These are phyloP conservation scores for Pelargonium citronellum DNA, from an alignment of 441 rosid genomes.

Conservation along the genomic window DNA sequence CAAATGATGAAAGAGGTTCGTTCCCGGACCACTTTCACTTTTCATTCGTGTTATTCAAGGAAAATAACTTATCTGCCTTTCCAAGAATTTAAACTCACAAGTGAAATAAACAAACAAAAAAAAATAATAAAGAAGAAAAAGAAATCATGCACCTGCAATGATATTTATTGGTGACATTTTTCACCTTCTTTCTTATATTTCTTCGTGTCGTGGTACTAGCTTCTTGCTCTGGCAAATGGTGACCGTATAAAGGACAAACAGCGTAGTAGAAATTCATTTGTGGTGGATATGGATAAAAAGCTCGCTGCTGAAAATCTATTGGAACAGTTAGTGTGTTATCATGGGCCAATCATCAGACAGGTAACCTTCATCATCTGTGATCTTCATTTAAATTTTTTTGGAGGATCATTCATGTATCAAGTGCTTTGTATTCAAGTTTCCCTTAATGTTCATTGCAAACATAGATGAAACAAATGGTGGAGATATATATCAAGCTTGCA, in stretches of 20 bases:
- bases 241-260: constrained; percentile 96
- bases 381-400: constrained; percentile 17
- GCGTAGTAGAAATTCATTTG: constrained; percentile 83
- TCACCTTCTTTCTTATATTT: constrained; percentile 12
- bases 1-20: constrained; percentile 13
- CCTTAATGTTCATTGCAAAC: constrained; percentile 10
- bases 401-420: constrained; percentile 1
- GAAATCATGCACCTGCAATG: not conserved
- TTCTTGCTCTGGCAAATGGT: constrained; percentile 94
- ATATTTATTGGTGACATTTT: not conserved
- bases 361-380: constrained; percentile 31
- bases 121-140: not conserved
- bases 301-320: constrained; percentile 80
- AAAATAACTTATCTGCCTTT: constrained; percentile 4
- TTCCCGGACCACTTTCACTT: not conserved
- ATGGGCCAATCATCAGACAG: constrained; percentile 75
- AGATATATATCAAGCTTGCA: constrained; percentile 91
- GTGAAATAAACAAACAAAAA: not conserved
- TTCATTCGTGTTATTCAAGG: constrained; percentile 6
- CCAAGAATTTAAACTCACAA: constrained; percentile 13
- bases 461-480: constrained; percentile 96
- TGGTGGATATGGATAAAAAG: constrained; percentile 89
- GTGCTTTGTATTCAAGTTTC: constrained; percentile 12
- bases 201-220: constrained; percentile 36
- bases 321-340: constrained; percentile 60